Evolutionary conservation across 495 filamentous ascomycete genomes (phyloP).

Genomic region (Clavariopsis aquatica): DNA sequence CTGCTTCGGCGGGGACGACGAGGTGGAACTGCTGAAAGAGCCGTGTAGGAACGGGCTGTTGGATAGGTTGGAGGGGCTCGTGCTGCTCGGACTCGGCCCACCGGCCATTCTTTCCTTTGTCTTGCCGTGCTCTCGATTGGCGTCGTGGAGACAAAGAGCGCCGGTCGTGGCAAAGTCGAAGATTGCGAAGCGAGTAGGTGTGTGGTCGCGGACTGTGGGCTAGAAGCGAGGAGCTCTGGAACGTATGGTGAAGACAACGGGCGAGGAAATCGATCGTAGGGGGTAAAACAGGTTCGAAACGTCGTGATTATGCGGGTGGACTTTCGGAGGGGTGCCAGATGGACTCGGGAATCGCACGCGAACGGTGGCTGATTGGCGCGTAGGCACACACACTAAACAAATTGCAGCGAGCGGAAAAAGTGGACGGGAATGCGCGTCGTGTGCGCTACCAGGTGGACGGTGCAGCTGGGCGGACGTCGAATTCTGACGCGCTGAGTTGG

Average conservation of each 20-base stretch:
- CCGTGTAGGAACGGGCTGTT: conserved; percentile 39
- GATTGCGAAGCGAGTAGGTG: conserved; percentile 25
- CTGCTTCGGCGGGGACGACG: conserved; percentile 39
- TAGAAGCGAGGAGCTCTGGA: conserved; percentile 14
- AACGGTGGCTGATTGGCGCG: conserved; percentile 28
- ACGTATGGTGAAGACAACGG: background rate
- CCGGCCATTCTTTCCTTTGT: conserved; percentile 41
- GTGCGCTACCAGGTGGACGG: conserved; percentile 5
- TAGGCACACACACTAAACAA: conserved; percentile 19
- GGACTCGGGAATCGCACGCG: conserved; percentile 24
- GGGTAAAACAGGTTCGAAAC: conserved; percentile 34
- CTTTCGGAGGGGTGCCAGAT: conserved; percentile 8
- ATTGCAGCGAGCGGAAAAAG: conserved; percentile 17
- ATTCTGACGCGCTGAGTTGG: conserved; percentile 18
- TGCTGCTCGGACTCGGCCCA: conserved; percentile 44
- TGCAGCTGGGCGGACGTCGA: conserved; percentile 8
- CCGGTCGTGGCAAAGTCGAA: conserved; percentile 28
- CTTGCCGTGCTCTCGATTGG: conserved; percentile 17
- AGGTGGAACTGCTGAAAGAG: conserved; percentile 40
- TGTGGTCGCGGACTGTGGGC: conserved; percentile 15
- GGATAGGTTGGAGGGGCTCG: conserved; percentile 37
- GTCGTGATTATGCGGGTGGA: conserved; percentile 30
- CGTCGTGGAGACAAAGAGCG: conserved; percentile 27
- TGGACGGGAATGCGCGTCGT: conserved; percentile 9
- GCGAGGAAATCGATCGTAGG: conserved; percentile 10